A percentile compares a stretch with the other conserved stretches of the same genome.
Conservation (phyloP, 345 rosid species). For the Eutrema japonicum region DNA sequence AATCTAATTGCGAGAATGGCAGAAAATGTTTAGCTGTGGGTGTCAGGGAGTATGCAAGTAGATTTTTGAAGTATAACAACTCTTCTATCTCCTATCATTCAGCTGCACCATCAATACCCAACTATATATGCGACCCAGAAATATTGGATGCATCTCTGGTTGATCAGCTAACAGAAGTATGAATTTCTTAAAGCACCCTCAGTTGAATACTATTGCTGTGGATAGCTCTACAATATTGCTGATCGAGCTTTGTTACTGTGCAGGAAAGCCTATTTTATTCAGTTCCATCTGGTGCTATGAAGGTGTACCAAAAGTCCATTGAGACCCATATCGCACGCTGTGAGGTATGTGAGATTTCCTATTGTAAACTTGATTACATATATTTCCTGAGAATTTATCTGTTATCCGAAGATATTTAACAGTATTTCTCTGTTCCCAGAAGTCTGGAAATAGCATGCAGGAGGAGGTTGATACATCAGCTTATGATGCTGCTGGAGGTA, state of each 20-base stretch:
- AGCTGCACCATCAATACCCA: slow-evolving; percentile 68
- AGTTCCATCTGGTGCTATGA: slow-evolving; percentile 85
- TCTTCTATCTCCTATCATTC: slow-evolving; percentile 57
- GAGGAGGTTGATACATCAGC: slow-evolving; percentile 87
- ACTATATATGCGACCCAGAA: slow-evolving; percentile 58
- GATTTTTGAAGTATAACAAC: slow-evolving; percentile 68
- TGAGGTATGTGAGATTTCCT: slow-evolving; percentile 38
- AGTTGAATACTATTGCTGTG: slow-evolving; percentile 14
- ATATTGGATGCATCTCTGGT: slow-evolving; percentile 63
- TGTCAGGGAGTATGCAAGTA: slow-evolving; percentile 77
- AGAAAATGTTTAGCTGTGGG: slow-evolving; percentile 46
- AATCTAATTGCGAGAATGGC: slow-evolving; percentile 44
- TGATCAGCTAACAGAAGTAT: slow-evolving; percentile 85
- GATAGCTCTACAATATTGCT: slow-evolving; percentile 27
- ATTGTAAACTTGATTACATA: slow-evolving; percentile 18
- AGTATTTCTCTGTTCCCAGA: slow-evolving; percentile 49
- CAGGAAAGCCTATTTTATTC: slow-evolving; percentile 97
- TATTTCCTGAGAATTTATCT: slow-evolving; percentile 28
- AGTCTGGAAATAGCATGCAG: slow-evolving; percentile 71
- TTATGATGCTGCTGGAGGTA: slow-evolving; percentile 78
- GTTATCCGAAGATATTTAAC: slow-evolving; percentile 18
- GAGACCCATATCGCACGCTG: slow-evolving; percentile 64
- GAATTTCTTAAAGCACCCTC: slow-evolving; percentile 34
- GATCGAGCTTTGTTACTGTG: slow-evolving; percentile 35
- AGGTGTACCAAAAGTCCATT: slow-evolving; percentile 73